Evolutionary conservation across 345 rosid species (phyloP).

Genomic region (Corymbia maculata): DNA sequence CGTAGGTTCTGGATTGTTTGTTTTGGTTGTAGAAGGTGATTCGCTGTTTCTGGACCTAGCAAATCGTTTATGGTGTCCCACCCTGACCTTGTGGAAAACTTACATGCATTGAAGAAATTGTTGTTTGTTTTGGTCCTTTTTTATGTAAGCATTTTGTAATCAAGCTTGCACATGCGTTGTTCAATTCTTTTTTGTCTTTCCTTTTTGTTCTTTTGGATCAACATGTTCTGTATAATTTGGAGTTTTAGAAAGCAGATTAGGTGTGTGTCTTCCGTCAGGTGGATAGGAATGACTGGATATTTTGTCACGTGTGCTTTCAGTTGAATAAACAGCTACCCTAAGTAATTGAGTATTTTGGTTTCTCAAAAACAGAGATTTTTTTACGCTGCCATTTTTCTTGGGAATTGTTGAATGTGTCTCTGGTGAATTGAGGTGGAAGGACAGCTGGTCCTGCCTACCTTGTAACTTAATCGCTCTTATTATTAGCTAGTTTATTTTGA

Average conservation of each 20-base stretch:
- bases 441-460: neutral
- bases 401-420: neutral
- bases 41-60: neutral
- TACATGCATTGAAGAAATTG: neutral
- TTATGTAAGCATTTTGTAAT: neutral
- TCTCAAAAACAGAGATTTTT: neutral
- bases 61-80: neutral
- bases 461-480: neutral
- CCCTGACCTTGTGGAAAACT: neutral
- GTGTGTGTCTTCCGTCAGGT: neutral
- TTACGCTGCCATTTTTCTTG: neutral
- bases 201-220: neutral
- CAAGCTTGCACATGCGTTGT: neutral
- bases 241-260: neutral
- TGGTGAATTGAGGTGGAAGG: neutral
- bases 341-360: neutral
- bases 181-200: neutral
- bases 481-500: neutral
- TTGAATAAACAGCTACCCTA: neutral
- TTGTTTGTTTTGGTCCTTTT: neutral
- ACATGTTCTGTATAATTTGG: neutral
- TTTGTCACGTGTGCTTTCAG: neutral
- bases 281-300: neutral
- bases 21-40: neutral
- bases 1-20: neutral